Evolutionary conservation across 2,329 filamentous ascomycete genomes (phyloP), one percentile per base, ranked within the genome.

Genomic region (Fusarium sororula): DNA sequence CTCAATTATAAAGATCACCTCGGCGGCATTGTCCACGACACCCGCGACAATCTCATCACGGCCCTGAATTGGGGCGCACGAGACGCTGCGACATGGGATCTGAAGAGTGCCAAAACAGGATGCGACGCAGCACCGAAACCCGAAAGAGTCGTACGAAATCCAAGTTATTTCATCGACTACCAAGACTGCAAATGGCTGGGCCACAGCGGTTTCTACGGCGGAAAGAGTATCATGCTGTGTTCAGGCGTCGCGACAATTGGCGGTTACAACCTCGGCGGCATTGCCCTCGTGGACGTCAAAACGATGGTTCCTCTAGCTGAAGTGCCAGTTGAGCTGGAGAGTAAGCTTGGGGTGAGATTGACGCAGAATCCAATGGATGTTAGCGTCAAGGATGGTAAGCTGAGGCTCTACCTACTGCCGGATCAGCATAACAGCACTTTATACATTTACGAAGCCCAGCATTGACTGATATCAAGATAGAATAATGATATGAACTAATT

Each of bases 181-280:
- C 85, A 88, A 76, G 86, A 87, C 80, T 87, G 85, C 79, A 87
- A 87, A 73, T 87, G 83, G 76, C 79, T 87, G 2, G 86, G 85
- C 8, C 82, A 81, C 70, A 81, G 82, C 20, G 67, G 74, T 15
- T 68, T 78, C 11, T 84, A 84, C 54, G 72, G 72, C n/a, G 75
- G 68, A n/a, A 80, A 81, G 42, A 80, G 82, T 20, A 77, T 87
- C 15, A 86, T 87, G 85, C 80, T 87, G 20, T 87, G 85, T 70
- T 84, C 84, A 0, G 86, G 86, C 3, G 83, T 87, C 13, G 82
- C 84, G 9, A 82, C 79, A 8, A 65, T 85, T 18, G 78, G 77
- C 18, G 77, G 68, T 9, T 78, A 80, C 45, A 79, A 73, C 9
- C 77, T 88, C 3, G 85, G 85, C 7, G 86, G 85, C n/a, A 70